Evolutionary conservation across 169 alveolate species (phyloP), one percentile per base, ranked within the genome.

Genomic region (Eimeria tenella): DNA sequence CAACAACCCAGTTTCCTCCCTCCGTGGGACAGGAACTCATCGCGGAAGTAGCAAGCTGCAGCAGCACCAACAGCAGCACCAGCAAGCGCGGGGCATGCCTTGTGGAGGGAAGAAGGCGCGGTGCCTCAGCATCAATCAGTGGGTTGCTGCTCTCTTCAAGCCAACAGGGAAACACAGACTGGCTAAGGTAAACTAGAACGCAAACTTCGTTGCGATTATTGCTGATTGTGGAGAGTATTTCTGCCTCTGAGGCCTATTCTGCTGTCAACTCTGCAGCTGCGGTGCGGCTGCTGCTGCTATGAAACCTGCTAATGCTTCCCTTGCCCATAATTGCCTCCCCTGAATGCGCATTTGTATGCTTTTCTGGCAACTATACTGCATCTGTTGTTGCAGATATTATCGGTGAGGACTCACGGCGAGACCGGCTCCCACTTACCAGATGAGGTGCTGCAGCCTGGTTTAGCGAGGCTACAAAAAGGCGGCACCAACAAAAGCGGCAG

Each of bases 371-470:
- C 11, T 13, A 15, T 77, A 52, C 62, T 77, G 68, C 75, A 56
- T 5, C 53, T 19, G 60, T 23, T 82, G 91, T 50, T 62, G 91
- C 91, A 84, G 91, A 84, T 84, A 62, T 42, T 84, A 77, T 84
- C 91, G n/a, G 91, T 84, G 42, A 84, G 91, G 81, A 60, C 91
- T 58, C 91, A 84, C 53, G 91, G 91, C 75, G 91, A 84, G 91
- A 84, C 91, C 25, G 91, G 91, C 52, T 84, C 91, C 42, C 91
- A 84, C 53, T 77, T 84, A 62, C 91, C 91, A 58, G 91, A 84
- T 56, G 91, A 84, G 79, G 91, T 84, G 81, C 17, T 84, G 91
- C 91, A 84, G 49, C 91, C 91, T 19, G 70, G 91, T 53, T 71
- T 84, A 13, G 50, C 63, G 5, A 19, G 91, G 70, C 81, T 23